Base-by-base conservation (phyloP, 306 rosid species). In the Vachellia collinsii region DNA sequence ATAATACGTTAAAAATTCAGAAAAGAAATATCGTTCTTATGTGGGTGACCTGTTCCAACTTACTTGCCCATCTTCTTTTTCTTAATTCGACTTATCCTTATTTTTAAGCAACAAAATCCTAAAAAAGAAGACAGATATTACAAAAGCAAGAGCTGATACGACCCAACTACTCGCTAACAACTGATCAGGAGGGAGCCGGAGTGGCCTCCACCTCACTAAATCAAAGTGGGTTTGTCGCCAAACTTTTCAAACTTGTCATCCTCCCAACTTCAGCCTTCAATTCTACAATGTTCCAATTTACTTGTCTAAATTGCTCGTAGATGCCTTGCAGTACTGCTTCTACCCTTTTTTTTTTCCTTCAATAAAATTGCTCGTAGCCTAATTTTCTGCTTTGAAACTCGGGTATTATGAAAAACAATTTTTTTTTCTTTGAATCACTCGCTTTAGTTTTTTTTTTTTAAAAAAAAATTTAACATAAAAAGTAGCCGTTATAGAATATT, bases 161-260 rank as follows among this genome's bases (percentile, higher is more conserved):
- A 87, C 86, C 82, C 89, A 87, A 86, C 86, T 79, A 90, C 89
- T 89, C 58, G 81, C 73, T 74, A 89, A 83, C 91, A 77, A 72
- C 88, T 42, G 51, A 85, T 84, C 80, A 67, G 86, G 89, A 78
- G 70, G 83, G 68, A 29, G 68, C 19, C 41, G 19, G 29, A 72
- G 73, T 73, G 70, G 19, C 46, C 47, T 83, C 72, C 56, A 68
- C 87, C 87, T 88, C 81, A 65, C 70, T 73, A 64, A 88, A 74
- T 65, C 39, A 86, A 88, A 79, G 78, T 19, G 65, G 78, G 47
- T 68, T 68, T 69, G 56, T 29, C 74, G n/a, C n/a, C 29, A 5
- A 11, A 69, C 74, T 69, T 43, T 69, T 42, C 38, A 69, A 69
- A 69, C 29, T 22, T 17, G 34, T 53, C 11, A 58, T 41, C 84